Evolutionary conservation across 2,329 filamentous ascomycete genomes (phyloP), one percentile per base, ranked within the genome.

Genomic region (Xylariaceae sp.): DNA sequence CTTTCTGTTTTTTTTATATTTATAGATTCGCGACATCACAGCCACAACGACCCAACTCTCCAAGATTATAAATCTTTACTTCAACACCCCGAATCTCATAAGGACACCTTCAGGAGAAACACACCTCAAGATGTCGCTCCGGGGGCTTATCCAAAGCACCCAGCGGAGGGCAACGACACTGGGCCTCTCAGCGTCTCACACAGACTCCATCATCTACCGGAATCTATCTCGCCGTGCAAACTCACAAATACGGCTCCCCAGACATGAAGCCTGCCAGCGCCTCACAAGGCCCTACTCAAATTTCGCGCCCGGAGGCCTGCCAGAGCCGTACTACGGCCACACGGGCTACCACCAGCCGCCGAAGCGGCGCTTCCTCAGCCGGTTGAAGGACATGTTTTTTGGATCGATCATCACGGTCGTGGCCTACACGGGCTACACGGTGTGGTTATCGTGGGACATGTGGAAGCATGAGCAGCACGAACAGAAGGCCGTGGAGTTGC

Each of bases 381-480:
- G 57, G 39, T 53, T 60, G 4, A 62, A 55, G 37, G 51, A 60
- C 30, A 57, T 62, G 51, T 54, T 52, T 4, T 54, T 60, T 51
- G 57, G 57, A 3, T 60, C 60, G 8, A n/a, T 37, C 15, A 23
- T 62, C 11, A 55, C 55, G 8, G 35, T 59, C 15, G 4, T 11
- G 2, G 15, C 13, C 2, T 53, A 35, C 37, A 0, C 54, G 6
- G 48, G 11, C 15, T 53, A 34, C 44, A 0, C 8, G 9, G 9
- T 15, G 2, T 2, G n/a, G 7, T 53, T 59, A 13, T 0, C 1
- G 2, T 30, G 30, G 55, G 30, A 30, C 7, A 2, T 4, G 5
- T 2, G 8, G 34, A 42, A 49, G 30, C 15, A 55, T 7, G 9
- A 3, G 2, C 9, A 47, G 13, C 48, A 37, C 5, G n/a, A 11